phyloP scores from a whole-genome alignment of 441 rosid species.

The Pelargonium citronellum region DNA sequence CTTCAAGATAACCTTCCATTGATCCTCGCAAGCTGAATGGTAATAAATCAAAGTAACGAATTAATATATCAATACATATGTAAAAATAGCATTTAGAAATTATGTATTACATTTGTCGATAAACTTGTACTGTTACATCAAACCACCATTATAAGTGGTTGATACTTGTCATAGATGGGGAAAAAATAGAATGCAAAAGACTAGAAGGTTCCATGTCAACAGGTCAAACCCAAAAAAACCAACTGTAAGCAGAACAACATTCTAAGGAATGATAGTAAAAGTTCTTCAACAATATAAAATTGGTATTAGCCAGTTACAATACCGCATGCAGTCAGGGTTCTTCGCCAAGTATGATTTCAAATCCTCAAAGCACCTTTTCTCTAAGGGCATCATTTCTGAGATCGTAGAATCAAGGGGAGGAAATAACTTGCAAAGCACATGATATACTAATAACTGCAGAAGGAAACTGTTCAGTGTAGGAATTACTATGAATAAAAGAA shows the following conservation, averaged over 20 bases:
- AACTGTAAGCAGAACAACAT: background rate
- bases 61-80: background rate
- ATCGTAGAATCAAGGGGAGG: slow-evolving; percentile 34
- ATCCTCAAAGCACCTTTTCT: slow-evolving; percentile 69
- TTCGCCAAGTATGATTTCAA: slow-evolving; percentile 66
- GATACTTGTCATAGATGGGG: background rate
- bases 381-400: slow-evolving; percentile 43
- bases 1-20: slow-evolving; percentile 95
- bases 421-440: slow-evolving; percentile 61
- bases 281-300: background rate
- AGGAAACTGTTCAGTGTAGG: slow-evolving; percentile 13
- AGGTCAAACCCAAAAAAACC: background rate
- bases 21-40: slow-evolving; percentile 75
- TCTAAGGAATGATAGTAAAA: background rate
- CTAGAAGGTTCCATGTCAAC: background rate
- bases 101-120: background rate
- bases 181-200: background rate
- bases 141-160: background rate
- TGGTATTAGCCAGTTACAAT: slow-evolving; percentile 15
- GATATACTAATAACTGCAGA: slow-evolving; percentile 76
- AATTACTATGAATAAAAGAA: slow-evolving; percentile 15
- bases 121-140: background rate
- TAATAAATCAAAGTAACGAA: slow-evolving; percentile 16
- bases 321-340: slow-evolving; percentile 91
- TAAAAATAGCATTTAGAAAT: background rate